These are phyloP conservation scores for Diplodia intermedia DNA, from an alignment of 2,329 filamentous ascomycete species.

Conservation along the genomic window DNA sequence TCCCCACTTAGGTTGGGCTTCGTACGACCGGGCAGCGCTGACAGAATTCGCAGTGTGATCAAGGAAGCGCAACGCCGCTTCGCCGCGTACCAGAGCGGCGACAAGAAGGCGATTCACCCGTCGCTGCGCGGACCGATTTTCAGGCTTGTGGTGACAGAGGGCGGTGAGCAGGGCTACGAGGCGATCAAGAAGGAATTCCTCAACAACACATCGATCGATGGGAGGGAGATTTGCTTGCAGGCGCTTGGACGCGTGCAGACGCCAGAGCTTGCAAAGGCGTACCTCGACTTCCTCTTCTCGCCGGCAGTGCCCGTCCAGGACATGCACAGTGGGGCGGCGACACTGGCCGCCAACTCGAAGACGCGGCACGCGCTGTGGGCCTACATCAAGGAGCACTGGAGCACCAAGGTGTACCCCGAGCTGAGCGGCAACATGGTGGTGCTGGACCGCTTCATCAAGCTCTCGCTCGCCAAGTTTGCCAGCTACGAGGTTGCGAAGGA, in stretches of 20 bases:
- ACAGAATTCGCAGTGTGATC: slow-evolving; percentile 63
- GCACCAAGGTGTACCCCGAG: slow-evolving; percentile 68
- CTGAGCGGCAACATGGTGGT: slow-evolving; percentile 84
- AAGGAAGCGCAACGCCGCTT: slow-evolving; percentile 81
- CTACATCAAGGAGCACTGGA: slow-evolving; percentile 86
- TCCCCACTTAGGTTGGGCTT: slow-evolving; percentile 17
- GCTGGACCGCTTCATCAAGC: slow-evolving; percentile 84
- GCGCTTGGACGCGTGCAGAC: slow-evolving; percentile 78
- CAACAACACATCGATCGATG: slow-evolving; percentile 83
- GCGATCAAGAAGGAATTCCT: slow-evolving; percentile 85
- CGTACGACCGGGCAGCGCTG: slow-evolving; percentile 17
- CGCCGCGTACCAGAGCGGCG: slow-evolving; percentile 73
- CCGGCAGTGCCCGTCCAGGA: slow-evolving; percentile 86
- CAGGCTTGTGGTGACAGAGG: slow-evolving; percentile 76
- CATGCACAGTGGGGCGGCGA: slow-evolving; percentile 79
- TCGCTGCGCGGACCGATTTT: slow-evolving; percentile 83
- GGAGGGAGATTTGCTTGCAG: slow-evolving; percentile 82
- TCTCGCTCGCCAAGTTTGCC: slow-evolving; percentile 79
- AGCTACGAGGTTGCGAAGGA: slow-evolving; percentile 73
- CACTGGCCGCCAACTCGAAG: slow-evolving; percentile 74
- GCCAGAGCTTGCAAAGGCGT: slow-evolving; percentile 68
- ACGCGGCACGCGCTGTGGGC: slow-evolving; percentile 81
- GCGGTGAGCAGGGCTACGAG: slow-evolving; percentile 72
- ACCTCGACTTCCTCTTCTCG: slow-evolving; percentile 79
- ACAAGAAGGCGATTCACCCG: slow-evolving; percentile 76